These are phyloP conservation scores for Ogataea thermomethanolica DNA, from an alignment of 805 yeast genomes.

Conservation along the genomic window DNA sequence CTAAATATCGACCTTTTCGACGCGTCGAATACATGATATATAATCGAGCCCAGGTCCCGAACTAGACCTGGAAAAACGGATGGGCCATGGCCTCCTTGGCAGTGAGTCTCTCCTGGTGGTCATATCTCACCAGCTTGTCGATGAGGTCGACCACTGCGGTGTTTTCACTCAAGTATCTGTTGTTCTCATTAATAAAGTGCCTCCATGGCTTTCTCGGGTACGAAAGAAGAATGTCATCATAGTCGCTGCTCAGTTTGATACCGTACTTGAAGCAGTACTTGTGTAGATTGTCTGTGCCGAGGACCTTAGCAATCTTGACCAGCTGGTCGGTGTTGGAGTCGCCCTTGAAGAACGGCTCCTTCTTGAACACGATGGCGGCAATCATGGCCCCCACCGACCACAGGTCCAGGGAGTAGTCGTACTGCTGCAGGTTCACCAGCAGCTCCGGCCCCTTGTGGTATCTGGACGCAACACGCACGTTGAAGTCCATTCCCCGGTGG, in stretches of 20 bases:
- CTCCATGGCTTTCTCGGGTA: conserved; percentile 67
- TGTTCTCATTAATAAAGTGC: conserved; percentile 53
- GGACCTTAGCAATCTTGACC: conserved; percentile 82
- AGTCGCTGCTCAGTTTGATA: conserved; percentile 68
- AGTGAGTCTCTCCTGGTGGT: conserved; percentile 83
- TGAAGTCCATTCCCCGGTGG: conserved; percentile 85
- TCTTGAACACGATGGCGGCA: conserved; percentile 82
- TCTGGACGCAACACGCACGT: conserved; percentile 88
- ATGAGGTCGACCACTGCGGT: conserved; percentile 64
- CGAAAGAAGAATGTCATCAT: conserved; percentile 67
- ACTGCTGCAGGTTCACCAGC: conserved; percentile 73
- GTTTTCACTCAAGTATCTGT: conserved; percentile 46
- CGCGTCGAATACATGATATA: conserved; percentile 8
- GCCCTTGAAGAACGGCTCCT: conserved; percentile 92
- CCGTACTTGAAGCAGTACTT: conserved; percentile 66
- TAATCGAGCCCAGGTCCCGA: not conserved
- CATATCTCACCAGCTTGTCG: conserved; percentile 72
- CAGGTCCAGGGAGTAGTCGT: conserved; percentile 83
- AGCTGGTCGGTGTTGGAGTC: conserved; percentile 88
- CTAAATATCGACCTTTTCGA: conserved; percentile 1
- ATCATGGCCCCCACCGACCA: conserved; percentile 94
- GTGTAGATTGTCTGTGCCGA: conserved; percentile 77
- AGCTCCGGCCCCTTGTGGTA: conserved; percentile 92
- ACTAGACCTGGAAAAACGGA: conserved; percentile 29
- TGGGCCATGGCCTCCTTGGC: conserved; percentile 87